Conservation (phyloP, 73 alveolate species). For the Urostyla sp. region DNA sequence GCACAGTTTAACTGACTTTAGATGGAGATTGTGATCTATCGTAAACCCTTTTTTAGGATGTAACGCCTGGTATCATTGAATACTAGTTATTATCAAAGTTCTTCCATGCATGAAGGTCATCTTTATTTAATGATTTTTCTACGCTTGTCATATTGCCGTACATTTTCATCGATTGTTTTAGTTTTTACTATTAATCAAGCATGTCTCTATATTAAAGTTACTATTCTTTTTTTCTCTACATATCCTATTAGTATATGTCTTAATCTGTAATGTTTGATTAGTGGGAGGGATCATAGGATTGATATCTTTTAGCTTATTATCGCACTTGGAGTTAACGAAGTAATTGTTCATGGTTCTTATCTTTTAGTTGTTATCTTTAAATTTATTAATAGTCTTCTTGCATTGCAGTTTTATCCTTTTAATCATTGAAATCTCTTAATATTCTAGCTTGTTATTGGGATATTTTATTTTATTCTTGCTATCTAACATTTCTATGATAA, state of each 20-base stretch:
- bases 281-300: conserved; percentile 37
- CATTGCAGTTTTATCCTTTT: not conserved
- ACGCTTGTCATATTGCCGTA: conserved; percentile 70
- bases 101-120: conserved; percentile 57
- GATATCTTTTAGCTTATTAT: conserved; percentile 7
- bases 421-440: not conserved
- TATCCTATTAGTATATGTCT: conserved; percentile 22
- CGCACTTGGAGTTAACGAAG: conserved; percentile 8
- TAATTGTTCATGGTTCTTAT: not conserved
- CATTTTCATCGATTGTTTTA: conserved; percentile 10
- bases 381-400: not conserved
- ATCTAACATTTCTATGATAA: not conserved
- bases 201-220: conserved; percentile 55
- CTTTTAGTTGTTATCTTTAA: conserved; percentile 19
- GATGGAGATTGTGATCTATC: conserved; percentile 16
- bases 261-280: conserved; percentile 5
- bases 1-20: not conserved
- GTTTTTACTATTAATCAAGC: conserved; percentile 57
- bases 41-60: not conserved
- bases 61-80: conserved; percentile 59
- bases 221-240: conserved; percentile 22
- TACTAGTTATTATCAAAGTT: conserved; percentile 57
- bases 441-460: conserved; percentile 1
- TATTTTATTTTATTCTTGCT: not conserved
- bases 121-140: conserved; percentile 56